phyloP scores from a whole-genome alignment of 1,284 basidiomycete species.

The Austroboletus sp. region DNA sequence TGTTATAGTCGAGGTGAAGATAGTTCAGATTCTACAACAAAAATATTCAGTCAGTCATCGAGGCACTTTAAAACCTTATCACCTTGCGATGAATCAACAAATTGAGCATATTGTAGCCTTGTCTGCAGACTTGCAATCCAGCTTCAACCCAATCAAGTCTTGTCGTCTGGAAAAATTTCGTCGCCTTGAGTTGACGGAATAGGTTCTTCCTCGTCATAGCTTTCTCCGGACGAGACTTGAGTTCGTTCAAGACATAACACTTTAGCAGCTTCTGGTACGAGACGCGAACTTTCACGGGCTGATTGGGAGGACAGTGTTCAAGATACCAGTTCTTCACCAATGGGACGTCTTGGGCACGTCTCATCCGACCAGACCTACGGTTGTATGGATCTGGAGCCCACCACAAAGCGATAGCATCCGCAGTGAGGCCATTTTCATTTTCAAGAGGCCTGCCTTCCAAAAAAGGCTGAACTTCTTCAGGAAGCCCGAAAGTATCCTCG shows the following conservation, averaged over 20 bases:
- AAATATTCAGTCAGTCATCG: not conserved
- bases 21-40: conserved; percentile 82
- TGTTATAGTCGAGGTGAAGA: conserved; percentile 87
- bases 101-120: conserved; percentile 99
- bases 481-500: conserved; percentile 84
- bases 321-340: conserved; percentile 97
- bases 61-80: not conserved
- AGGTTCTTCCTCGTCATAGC: conserved; percentile 97
- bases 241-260: conserved; percentile 90
- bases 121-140: conserved; percentile 94
- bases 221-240: conserved; percentile 85
- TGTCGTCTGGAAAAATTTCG: conserved; percentile 99
- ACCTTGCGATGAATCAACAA: conserved; percentile 96
- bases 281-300: conserved; percentile 96
- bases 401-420: conserved; percentile 96
- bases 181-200: conserved; percentile 92
- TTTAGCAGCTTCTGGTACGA: conserved; percentile 99
- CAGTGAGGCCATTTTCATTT: conserved; percentile 71
- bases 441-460: conserved; percentile 76
- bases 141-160: conserved; percentile 99
- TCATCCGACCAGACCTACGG: conserved; percentile 85
- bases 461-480: conserved; percentile 79
- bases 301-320: conserved; percentile 94
- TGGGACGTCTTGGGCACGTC: conserved; percentile 91
- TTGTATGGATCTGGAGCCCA: conserved; percentile 98